Percentiles rank a stretch among this genome's conserved stretches.
Conservation (phyloP, 352 stramenopile species). For the Phytophthora hybrid region DNA sequence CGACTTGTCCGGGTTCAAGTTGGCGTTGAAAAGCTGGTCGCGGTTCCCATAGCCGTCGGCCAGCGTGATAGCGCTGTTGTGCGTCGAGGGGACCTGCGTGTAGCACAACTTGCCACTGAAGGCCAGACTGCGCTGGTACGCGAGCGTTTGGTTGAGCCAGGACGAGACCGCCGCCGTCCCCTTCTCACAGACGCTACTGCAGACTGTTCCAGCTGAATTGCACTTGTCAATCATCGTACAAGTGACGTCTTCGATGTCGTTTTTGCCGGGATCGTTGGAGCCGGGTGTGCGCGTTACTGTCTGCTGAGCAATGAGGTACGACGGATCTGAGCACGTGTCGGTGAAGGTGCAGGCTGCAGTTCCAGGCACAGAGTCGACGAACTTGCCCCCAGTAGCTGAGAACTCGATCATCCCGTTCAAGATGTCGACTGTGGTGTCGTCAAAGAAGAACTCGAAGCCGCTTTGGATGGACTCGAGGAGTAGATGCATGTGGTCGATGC, state of each 20-base stretch:
- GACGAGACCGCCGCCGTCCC: slow-evolving; percentile 41
- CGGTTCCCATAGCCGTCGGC: slow-evolving; percentile 66
- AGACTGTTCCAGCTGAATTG: slow-evolving; percentile 45
- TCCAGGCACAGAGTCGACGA: slow-evolving; percentile 48
- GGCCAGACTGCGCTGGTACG: slow-evolving; percentile 57
- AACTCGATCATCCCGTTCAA: slow-evolving; percentile 63
- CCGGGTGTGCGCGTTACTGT: slow-evolving; percentile 40
- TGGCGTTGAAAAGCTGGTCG: slow-evolving; percentile 65
- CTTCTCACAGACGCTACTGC: slow-evolving; percentile 57
- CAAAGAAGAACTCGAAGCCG: slow-evolving; percentile 52
- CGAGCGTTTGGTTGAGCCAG: slow-evolving; percentile 55
- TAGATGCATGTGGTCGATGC: slow-evolving; percentile 49
- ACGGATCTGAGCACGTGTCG: slow-evolving; percentile 48
- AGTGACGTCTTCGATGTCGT: slow-evolving; percentile 40
- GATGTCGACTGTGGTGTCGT: slow-evolving; percentile 45
- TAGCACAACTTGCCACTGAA: slow-evolving; percentile 53
- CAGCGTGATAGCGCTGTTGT: slow-evolving; percentile 71
- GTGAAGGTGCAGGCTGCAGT: slow-evolving; percentile 46
- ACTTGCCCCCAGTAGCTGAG: slow-evolving; percentile 31
- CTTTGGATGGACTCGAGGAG: slow-evolving; percentile 51
- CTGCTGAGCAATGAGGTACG: slow-evolving; percentile 42
- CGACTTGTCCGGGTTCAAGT: slow-evolving; percentile 47
- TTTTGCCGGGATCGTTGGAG: slow-evolving; percentile 54
- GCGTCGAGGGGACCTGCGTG: slow-evolving; percentile 55
- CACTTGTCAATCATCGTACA: slow-evolving; percentile 52